These are phyloP conservation scores for Vitis labrusca DNA, from an alignment of 164 flowering plant species.

Conservation along the genomic window DNA sequence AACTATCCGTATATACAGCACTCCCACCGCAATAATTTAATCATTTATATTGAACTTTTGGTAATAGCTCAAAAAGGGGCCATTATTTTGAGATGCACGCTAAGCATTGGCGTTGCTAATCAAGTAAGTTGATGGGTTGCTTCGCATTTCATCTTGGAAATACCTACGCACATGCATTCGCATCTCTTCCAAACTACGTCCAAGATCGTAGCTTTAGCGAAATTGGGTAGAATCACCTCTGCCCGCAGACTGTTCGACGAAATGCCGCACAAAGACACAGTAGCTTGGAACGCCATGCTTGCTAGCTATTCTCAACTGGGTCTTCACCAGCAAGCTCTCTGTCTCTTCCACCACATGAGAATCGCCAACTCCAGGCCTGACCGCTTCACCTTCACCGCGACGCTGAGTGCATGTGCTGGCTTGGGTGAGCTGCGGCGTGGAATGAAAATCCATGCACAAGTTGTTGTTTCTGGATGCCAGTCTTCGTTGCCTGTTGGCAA, in stretches of 20 bases:
- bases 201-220: constrained; percentile 30
- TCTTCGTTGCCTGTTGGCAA: constrained; percentile 54
- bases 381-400: constrained; percentile 58
- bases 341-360: constrained; percentile 53
- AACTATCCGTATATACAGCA: too few relatives aligned
- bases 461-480: constrained; percentile 41
- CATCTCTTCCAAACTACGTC: constrained; percentile 36
- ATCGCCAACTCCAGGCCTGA: constrained; percentile 37
- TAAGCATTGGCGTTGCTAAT: too few relatives aligned
- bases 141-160: not conserved
- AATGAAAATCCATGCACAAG: constrained; percentile 47
- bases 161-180: constrained; percentile 16
- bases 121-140: not conserved
- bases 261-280: constrained; percentile 53
- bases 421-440: constrained; percentile 34
- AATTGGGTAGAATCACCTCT: constrained; percentile 28
- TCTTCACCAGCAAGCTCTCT: constrained; percentile 38
- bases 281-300: constrained; percentile 68
- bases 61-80: too few relatives aligned
- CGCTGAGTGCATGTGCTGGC: constrained; percentile 47
- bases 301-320: constrained; percentile 50
- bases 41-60: too few relatives aligned
- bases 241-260: constrained; percentile 68
- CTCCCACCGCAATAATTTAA: too few relatives aligned
- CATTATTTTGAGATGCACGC: too few relatives aligned